Base-by-base conservation (phyloP, 257 asterid species). In the Eustoma russellianum region DNA sequence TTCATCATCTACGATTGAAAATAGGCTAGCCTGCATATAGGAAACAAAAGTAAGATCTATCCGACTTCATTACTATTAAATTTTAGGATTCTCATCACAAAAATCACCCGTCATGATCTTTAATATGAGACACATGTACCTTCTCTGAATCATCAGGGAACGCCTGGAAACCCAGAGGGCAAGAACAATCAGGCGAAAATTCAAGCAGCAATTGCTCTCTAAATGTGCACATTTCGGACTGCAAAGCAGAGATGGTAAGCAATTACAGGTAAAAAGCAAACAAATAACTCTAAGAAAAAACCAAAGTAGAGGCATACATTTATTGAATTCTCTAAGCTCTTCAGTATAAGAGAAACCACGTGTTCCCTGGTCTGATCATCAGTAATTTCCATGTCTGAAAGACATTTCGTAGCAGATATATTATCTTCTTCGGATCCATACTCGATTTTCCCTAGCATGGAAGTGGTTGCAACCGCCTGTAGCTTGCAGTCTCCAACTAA, bases 361-460 rank as follows among this genome's bases (percentile, higher is more conserved):
- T 81, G 81, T 63, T 73, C 78, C 45, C 64, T 72, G 4, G 78
- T 74, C 74, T 81, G 96, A 53, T 78, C 86, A 66, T 74, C 65
- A 0, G 65, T 65, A 57, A 81, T 64, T 41, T 64, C 79, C 38
- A 86, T 78, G 53, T 76, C 86, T 5, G 88, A 77, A 64, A 89
- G 91, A 61, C 79, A 67, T 60, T 54, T 71, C 57, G 63, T 62
- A 66, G 95, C 93, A 45, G 82, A 73, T 47, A 18, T 67, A 47
- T 86, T 79, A 13, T 89, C 97, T 66, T 89, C 96, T 53, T 79
- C 65, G 6, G 93, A 89, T 52, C 96, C 97, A 61, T 86, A 85
- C 19, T 49, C 33, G 34, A 51, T 55, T 66, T 59, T 64, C 41
- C 69, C 62, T 13, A 50, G 53, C 46, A 58, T 77, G 50, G 71